phyloP scores from a whole-genome alignment of 2,329 filamentous ascomycete genomes.

The Colletotrichum trifolii region DNA sequence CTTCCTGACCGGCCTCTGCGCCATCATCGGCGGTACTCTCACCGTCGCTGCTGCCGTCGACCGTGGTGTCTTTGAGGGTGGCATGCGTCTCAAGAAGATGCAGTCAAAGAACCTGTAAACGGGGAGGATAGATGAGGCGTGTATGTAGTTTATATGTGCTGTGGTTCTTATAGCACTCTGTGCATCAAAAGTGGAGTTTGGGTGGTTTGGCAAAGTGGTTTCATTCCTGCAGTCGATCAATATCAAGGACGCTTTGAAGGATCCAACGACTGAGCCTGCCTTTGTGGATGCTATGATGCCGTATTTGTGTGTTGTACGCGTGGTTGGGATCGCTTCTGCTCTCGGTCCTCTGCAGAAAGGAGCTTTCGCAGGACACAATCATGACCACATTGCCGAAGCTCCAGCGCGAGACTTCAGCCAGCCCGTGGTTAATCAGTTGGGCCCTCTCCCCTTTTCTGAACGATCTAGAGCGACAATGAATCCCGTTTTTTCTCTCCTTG shows the following conservation, averaged over 20 bases:
- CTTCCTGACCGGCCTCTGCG: slow-evolving; percentile 94
- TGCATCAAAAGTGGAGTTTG: slow-evolving; percentile 39
- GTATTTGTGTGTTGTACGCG: not conserved
- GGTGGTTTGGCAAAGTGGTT: slow-evolving; percentile 32
- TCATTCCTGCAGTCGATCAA: slow-evolving; percentile 27
- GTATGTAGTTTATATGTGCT: slow-evolving; percentile 33
- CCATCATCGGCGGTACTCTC: slow-evolving; percentile 92
- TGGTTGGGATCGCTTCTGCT: too few relatives aligned
- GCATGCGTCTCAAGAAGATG: slow-evolving; percentile 86
- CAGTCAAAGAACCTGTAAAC: slow-evolving; percentile 70
- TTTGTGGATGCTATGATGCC: not conserved
- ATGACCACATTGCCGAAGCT: too few relatives aligned
- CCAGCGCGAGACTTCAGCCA: too few relatives aligned
- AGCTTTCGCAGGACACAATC: too few relatives aligned
- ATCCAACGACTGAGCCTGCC: not conserved
- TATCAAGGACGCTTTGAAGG: not conserved
- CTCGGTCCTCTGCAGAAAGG: too few relatives aligned
- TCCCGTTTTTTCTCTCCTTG: too few relatives aligned
- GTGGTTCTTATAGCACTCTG: slow-evolving; percentile 21
- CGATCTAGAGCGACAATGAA: too few relatives aligned
- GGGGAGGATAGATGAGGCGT: not conserved
- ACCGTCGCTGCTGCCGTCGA: slow-evolving; percentile 96
- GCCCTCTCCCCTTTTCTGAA: too few relatives aligned
- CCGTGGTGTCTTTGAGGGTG: slow-evolving; percentile 89
- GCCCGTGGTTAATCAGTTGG: too few relatives aligned